Evolutionary conservation across 257 asterid species (phyloP), one percentile per base, ranked within the genome.

Genomic region (Solanum arcanum): DNA sequence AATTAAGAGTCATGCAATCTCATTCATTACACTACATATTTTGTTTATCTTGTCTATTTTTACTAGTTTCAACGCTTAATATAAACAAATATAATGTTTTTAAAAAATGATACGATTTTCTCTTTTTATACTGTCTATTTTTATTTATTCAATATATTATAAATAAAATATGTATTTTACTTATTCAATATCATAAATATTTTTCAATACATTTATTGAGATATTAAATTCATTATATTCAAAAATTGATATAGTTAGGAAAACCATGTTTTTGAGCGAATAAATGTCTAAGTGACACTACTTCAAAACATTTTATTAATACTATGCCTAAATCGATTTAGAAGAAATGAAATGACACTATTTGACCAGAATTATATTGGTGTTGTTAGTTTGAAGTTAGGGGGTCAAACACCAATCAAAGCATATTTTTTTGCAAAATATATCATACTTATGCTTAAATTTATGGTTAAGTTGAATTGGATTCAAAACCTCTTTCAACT

Each of bases 21-120:
- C n/a, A 2, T 49, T 2, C 59, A 15, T 0, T 52, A 0, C 1
- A 6, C 10, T 20, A 56, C 4, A 56, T 18, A 18, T 0, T 56
- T 18, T 56, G 64, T 1, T 7, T 0, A 21, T 7, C n/a, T 56
- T 56, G 1, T 56, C 1, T n/a, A 7, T 3, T 2, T 56, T 56
- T 56, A 56, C n/a, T 56, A 56, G 1, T 7, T 56, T 56, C 29
- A 47, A 16, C 1, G 15, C 18, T 11, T 14, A 47, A 80, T 46
- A 27, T 46, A 77, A n/a, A n/a, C 18, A 0, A 62, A 62, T 0
- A 62, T 62, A 62, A 62, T 62, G 1, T 62, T 62, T 62, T 62
- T 2, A 23, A 62, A 60, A 62, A 1, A 23, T 23, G 0, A 29
- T 62, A 23, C 5, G 7, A 23, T 62, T 5, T 62, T 21, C 8